These are phyloP conservation scores for Microdochium bolleyi DNA, from an alignment of 2,329 filamentous ascomycete genomes.

Conservation along the genomic window DNA sequence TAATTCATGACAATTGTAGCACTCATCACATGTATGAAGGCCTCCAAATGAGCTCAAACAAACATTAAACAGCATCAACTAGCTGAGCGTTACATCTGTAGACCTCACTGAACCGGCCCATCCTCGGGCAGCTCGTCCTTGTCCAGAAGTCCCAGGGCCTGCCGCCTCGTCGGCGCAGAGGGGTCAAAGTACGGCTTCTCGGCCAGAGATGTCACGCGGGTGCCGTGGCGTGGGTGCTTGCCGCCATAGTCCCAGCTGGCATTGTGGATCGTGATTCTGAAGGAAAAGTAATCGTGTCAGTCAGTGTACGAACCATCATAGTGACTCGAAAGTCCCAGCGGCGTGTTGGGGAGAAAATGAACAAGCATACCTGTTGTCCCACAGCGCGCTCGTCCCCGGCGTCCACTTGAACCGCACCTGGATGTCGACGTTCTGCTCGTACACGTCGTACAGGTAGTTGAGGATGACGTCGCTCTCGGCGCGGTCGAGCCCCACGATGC, in stretches of 20 bases:
- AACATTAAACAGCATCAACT: no score
- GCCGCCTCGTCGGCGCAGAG: slow-evolving; percentile 55
- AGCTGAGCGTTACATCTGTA: no score
- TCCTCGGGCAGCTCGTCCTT: slow-evolving; percentile 35
- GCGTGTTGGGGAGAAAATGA: no score
- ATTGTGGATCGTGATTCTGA: slow-evolving; percentile 64
- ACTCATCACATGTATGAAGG: no score
- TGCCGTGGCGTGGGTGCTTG: slow-evolving; percentile 60
- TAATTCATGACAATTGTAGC: no score
- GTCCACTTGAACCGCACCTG: slow-evolving; percentile 68
- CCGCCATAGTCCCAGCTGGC: slow-evolving; percentile 68
- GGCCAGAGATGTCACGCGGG: slow-evolving; percentile 60
- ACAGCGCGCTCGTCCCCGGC: slow-evolving; percentile 56
- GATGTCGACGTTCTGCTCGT: slow-evolving; percentile 62
- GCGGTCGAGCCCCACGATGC: slow-evolving; percentile 61
- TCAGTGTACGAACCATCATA: no score
- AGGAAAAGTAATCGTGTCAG: background rate
- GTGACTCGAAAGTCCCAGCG: background rate
- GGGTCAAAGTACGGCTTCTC: slow-evolving; percentile 64
- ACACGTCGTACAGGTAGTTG: slow-evolving; percentile 59
- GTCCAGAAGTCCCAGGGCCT: slow-evolving; percentile 57
- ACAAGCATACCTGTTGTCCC: slow-evolving; percentile 55
- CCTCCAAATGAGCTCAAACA: no score
- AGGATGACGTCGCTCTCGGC: slow-evolving; percentile 62
- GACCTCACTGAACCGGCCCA: slow-evolving; percentile 10